Percentiles rank a stretch among this genome's conserved stretches.
phyloP scores from a whole-genome alignment of 768 basidiomycete genomes.

The Psilocybe cyanescens region DNA sequence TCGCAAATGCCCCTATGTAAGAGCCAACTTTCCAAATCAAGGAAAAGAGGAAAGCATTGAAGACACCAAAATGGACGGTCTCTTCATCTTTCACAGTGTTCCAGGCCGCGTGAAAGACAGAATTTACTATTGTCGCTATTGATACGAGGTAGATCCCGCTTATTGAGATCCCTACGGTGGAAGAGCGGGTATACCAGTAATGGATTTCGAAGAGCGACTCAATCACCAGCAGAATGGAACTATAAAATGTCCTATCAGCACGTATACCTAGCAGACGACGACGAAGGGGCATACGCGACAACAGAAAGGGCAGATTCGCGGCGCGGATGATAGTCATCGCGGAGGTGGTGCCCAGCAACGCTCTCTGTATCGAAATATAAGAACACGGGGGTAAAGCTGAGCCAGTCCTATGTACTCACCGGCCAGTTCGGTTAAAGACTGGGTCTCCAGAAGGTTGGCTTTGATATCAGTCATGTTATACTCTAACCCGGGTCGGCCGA shows the following conservation, averaged over 20 bases:
- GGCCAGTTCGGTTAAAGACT: conserved; percentile 24
- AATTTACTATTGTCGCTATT: conserved; percentile 9
- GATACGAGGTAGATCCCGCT: conserved; percentile 24
- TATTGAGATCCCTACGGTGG: conserved; percentile 35
- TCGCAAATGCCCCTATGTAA: conserved; percentile 21
- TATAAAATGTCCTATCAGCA: conserved; percentile 3
- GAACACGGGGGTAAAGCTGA: background rate
- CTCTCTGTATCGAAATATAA: conserved; percentile 20
- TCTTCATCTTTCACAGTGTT: background rate
- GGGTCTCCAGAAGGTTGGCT: conserved; percentile 15
- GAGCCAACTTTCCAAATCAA: conserved; percentile 1
- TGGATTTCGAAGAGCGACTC: conserved; percentile 19
- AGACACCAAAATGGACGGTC: background rate
- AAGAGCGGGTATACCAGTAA: conserved; percentile 40
- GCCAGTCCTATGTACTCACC: conserved; percentile 19
- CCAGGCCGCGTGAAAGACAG: background rate
- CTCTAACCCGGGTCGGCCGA: background rate
- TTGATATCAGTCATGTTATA: conserved; percentile 25
- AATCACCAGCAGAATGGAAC: conserved; percentile 14
- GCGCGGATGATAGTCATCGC: conserved; percentile 32
- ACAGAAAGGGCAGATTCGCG: conserved; percentile 6
- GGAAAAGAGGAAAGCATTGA: background rate
- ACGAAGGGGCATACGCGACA: background rate
- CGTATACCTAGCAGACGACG: conserved; percentile 4
- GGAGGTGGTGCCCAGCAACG: conserved; percentile 26